Evolutionary conservation across 129 eudicot species (phyloP).

Genomic region (Centrapalus pauciflorus): DNA sequence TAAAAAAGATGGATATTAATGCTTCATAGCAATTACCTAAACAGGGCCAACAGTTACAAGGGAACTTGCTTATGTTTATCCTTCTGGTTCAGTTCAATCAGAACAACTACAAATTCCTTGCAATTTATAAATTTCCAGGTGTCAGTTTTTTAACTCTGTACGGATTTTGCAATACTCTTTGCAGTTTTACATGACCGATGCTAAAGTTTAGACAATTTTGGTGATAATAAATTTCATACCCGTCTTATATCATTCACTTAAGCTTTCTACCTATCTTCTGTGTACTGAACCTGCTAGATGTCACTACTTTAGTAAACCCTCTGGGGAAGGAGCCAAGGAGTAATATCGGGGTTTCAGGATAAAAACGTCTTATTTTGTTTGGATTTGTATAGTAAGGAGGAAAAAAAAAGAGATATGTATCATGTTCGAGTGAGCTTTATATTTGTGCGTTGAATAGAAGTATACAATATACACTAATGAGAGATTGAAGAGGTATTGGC

Average conservation of each 20-base stretch:
- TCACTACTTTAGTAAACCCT: background rate
- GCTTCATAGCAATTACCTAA: background rate
- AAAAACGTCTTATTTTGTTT: background rate
- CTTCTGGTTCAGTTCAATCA: constrained; percentile 28
- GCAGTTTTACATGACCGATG: background rate
- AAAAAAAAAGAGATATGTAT: background rate
- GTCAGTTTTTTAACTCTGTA: background rate
- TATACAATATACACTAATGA: background rate
- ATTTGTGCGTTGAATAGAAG: background rate
- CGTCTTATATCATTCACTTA: background rate
- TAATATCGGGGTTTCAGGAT: background rate
- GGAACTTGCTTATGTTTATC: constrained; percentile 25
- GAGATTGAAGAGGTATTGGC: background rate
- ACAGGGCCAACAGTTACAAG: constrained; percentile 32
- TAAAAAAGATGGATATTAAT: background rate
- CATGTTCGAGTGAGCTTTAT: background rate
- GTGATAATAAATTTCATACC: background rate
- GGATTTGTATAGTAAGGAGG: background rate
- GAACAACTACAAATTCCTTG: constrained; percentile 25
- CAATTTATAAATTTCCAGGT: constrained; percentile 44
- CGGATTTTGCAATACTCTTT: background rate
- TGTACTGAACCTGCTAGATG: background rate
- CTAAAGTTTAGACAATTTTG: background rate
- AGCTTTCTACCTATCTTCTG: background rate
- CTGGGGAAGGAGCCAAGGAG: background rate